These are phyloP conservation scores for Sequoiadendron giganteum DNA, from an alignment of 75 land plant genomes.

Conservation along the genomic window DNA sequence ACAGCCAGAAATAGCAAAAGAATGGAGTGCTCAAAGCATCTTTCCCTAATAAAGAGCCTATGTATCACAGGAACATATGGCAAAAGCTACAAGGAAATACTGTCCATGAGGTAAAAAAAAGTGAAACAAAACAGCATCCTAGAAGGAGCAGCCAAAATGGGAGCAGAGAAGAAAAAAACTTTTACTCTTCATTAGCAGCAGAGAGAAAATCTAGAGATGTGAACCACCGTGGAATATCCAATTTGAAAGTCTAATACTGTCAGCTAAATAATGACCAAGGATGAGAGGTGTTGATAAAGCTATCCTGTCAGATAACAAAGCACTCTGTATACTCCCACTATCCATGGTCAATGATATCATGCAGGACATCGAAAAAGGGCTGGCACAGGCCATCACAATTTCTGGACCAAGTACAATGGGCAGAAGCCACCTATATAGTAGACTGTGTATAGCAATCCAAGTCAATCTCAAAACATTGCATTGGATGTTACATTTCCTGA, in stretches of 20 bases:
- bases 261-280: background rate
- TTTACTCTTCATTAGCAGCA: background rate
- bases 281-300: background rate
- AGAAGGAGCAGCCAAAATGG: background rate
- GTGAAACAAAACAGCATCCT: background rate
- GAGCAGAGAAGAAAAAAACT: background rate
- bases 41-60: background rate
- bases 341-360: background rate
- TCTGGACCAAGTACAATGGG: background rate
- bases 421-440: background rate
- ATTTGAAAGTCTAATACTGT: background rate
- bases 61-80: background rate
- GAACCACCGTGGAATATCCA: background rate
- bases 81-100: background rate
- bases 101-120: background rate
- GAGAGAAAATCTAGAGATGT: background rate
- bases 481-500: background rate
- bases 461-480: background rate
- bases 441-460: background rate
- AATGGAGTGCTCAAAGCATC: background rate
- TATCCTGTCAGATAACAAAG: background rate
- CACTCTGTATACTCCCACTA: background rate
- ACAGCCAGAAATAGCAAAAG: background rate
- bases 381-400: background rate
- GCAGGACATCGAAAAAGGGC: background rate